Conservation (phyloP, 305 asterid species). For the Nicotiana rustica region DNA sequence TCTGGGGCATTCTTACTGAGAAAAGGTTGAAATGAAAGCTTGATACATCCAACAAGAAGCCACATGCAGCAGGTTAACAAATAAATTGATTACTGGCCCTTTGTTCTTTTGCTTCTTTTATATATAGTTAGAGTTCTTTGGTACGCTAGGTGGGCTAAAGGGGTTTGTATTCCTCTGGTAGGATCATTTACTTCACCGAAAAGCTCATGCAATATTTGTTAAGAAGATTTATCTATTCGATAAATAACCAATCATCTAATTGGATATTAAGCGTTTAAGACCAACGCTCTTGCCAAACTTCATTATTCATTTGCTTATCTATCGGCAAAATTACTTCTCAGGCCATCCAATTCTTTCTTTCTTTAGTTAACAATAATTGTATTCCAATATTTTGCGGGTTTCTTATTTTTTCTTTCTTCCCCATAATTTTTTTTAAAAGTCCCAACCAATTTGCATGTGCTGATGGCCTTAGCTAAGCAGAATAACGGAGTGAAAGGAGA, state of each 20-base stretch:
- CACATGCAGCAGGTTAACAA: background rate
- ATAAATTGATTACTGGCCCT: constrained; percentile 5
- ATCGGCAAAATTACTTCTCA: background rate
- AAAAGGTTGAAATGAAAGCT: constrained; percentile 26
- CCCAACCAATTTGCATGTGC: background rate
- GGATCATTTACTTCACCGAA: background rate
- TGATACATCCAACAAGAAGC: constrained; percentile 3
- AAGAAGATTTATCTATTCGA: background rate
- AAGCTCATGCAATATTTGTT: background rate
- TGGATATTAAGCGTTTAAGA: background rate
- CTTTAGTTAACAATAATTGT: background rate
- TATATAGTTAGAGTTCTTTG: background rate
- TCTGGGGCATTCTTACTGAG: background rate
- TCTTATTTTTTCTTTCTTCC: background rate
- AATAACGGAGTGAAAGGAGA: constrained; percentile 1
- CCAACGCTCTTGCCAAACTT: constrained; percentile 7
- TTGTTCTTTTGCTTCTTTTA: background rate
- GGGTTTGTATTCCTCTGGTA: background rate
- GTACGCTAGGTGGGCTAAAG: background rate
- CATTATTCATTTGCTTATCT: background rate
- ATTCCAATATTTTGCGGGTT: background rate
- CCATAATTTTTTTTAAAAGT: too few species aligned
- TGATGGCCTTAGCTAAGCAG: background rate
- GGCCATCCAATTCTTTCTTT: constrained; percentile 16
- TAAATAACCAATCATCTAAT: constrained; percentile 20